Base-by-base conservation (phyloP, 1,284 basidiomycete genomes). In the Tylopilus orsonianus region DNA sequence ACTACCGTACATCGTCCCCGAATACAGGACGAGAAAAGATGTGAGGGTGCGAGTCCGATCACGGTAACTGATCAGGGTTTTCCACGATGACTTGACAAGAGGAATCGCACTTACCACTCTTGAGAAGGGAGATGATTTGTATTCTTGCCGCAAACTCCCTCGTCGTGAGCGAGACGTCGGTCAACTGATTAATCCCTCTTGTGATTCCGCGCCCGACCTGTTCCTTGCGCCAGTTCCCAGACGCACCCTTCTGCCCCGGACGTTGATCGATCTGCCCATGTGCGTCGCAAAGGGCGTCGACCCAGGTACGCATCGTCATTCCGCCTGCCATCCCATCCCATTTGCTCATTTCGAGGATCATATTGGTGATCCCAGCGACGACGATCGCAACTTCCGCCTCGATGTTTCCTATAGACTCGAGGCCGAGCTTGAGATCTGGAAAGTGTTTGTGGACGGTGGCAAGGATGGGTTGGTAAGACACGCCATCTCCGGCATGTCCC, bases 281-380 rank as follows among this genome's bases (percentile, higher is more conserved):
- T 3, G 66, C 71, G 27, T 71, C 70, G 8, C 69, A 62, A 16
- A 79, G 64, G 1, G 62, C 54, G 41, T 79, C 75, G 3, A 71
- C 69, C 77, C 76, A 79, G n/a, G 75, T 78, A 29, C 74, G 69
- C 70, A 77, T 75, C 35, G 77, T 71, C 74, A 78, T 76, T 18
- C 68, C 73, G 8, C 75, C 74, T 3, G 75, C 71, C 71, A 77
- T 75, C 6, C 73, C 71, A 49, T 78, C 77, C 75, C 75, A 78
- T 60, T 69, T 72, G 56, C 75, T 77, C 62, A 76, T 70, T 59
- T 77, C 75, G 49, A 79, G 57, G 20, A 75, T 62, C 74, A 77
- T 75, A 54, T 78, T 75, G 41, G 77, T 77, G 34, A 77, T 62
- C 16, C 76, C 77, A 23, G 75, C 75, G 8, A 79, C 70, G 48